Evolutionary conservation across 202 grass and related monocot genomes (phyloP).

Genomic region (Digitaria exilis): DNA sequence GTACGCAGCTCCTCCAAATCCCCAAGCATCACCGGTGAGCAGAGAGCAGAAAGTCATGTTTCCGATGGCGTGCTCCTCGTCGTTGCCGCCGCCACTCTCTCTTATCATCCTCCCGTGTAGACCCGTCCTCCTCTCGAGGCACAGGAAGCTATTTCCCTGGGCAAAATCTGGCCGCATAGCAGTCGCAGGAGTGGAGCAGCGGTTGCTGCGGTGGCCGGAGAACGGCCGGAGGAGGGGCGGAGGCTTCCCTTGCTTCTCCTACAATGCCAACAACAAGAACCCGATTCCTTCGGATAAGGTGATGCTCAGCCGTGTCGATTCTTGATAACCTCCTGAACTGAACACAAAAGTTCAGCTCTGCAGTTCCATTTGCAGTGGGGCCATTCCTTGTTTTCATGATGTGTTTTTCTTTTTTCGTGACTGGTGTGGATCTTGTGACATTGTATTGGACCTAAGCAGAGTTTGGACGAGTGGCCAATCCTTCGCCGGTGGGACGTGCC

Average conservation of each 20-base stretch:
- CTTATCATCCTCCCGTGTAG: constrained; percentile 46
- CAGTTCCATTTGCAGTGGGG: constrained; percentile 1
- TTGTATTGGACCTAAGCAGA: constrained; percentile 40
- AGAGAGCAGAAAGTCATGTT: not conserved
- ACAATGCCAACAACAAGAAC: constrained; percentile 46
- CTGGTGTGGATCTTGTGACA: not conserved
- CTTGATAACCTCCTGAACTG: not conserved
- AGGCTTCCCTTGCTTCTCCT: constrained; percentile 45
- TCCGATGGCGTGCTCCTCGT: constrained; percentile 38
- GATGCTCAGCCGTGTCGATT: constrained; percentile 10
- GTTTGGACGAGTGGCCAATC: constrained; percentile 53
- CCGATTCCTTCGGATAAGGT: constrained; percentile 57
- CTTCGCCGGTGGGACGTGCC: constrained; percentile 90
- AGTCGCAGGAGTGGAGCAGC: constrained; percentile 6
- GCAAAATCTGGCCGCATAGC: not conserved
- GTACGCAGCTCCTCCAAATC: not conserved
- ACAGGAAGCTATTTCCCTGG: constrained; percentile 7
- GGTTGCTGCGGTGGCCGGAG: constrained; percentile 18
- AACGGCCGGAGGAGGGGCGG: constrained; percentile 30
- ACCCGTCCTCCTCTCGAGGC: constrained; percentile 17
- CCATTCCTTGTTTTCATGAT: constrained; percentile 25
- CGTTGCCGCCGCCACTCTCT: constrained; percentile 12
- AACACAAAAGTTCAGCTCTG: not conserved
- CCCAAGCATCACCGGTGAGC: not conserved
- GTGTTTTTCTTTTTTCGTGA: not conserved